A percentile compares a stretch with the other conserved stretches of the same genome.
These are phyloP conservation scores for Penicillium sp. DNA, from an alignment of 2,329 filamentous ascomycete species.

Conservation along the genomic window DNA sequence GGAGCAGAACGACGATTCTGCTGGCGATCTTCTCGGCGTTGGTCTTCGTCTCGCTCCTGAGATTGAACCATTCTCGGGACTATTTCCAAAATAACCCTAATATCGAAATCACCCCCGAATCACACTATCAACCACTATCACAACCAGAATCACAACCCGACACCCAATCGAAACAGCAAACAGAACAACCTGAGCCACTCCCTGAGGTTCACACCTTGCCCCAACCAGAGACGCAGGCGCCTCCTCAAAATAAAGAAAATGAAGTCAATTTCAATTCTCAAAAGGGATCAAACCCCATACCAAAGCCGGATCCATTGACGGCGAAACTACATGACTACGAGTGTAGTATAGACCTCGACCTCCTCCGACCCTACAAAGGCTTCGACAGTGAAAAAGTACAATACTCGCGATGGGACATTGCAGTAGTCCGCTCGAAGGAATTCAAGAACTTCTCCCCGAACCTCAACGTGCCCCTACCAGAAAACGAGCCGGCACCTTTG, in stretches of 20 bases:
- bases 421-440: slow-evolving; percentile 2
- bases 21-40: not conserved
- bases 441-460: slow-evolving; percentile 4
- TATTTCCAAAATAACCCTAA: slow-evolving; percentile 1
- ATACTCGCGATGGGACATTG: slow-evolving; percentile 14
- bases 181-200: not conserved
- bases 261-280: not conserved
- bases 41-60: not conserved
- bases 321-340: not conserved
- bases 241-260: not conserved
- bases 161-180: not conserved
- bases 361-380: not conserved
- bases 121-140: not conserved
- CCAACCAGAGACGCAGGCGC: not conserved
- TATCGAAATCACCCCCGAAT: slow-evolving; percentile 1
- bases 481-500: not conserved
- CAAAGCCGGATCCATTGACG: not conserved
- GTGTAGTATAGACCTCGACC: not conserved
- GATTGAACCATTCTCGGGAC: not conserved
- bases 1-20: slow-evolving; percentile 2
- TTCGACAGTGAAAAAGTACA: not conserved
- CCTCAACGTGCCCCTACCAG: not conserved
- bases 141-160: not conserved
- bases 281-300: not conserved
- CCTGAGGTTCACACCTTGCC: not conserved